Evolutionary conservation across 1,139 yeast species (phyloP), one percentile per base, ranked within the genome.

Genomic region (Eremothecium gossypii): DNA sequence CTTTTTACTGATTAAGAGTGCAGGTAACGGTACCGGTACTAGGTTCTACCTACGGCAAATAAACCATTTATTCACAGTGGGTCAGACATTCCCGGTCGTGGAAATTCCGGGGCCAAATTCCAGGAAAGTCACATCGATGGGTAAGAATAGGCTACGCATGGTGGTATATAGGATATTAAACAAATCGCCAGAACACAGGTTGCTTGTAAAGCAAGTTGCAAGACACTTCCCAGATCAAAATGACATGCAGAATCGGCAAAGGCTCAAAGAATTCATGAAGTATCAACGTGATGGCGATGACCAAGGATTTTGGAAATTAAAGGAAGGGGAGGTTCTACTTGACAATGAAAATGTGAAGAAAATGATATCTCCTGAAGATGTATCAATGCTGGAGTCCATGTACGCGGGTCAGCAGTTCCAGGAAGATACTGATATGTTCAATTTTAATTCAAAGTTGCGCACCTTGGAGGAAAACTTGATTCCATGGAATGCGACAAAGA

Each of bases 21-120:
- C 86, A 27, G 95, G 96, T 8, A 85, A 83, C 31, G 84, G 85
- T 5, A 66, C 69, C 49, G 74, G 82, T 53, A 77, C 76, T 45
- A 61, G 61, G 33, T 65, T 71, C 42, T 79, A 69, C 53, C 60
- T 93, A 50, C 71, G 95, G 48, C 71, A 73, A 20, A 71, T 91
- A 32, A 80, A 82, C 44, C 79, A 80, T 56, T 57, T 83, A 41
- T 91, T 86, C 60, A 79, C 86, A 0, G 95, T 89, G 7, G 99
- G 99, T 1, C 96, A 93, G 59, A 75, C 86, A 0, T 80, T 86
- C 54, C 98, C 98, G 0, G 96, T 87, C 2, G 83, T 84, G 40
- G 96, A 87, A 58, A 82, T 93, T 14, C 98, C 98, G 1, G 97
- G 97, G 1, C 98, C 99, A 1, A 96, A 93, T 61, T 86, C 96